Evolutionary conservation across 2,329 filamentous ascomycete genomes (phyloP), one percentile per base, ranked within the genome.

Genomic region (Colletotrichum caudatum): DNA sequence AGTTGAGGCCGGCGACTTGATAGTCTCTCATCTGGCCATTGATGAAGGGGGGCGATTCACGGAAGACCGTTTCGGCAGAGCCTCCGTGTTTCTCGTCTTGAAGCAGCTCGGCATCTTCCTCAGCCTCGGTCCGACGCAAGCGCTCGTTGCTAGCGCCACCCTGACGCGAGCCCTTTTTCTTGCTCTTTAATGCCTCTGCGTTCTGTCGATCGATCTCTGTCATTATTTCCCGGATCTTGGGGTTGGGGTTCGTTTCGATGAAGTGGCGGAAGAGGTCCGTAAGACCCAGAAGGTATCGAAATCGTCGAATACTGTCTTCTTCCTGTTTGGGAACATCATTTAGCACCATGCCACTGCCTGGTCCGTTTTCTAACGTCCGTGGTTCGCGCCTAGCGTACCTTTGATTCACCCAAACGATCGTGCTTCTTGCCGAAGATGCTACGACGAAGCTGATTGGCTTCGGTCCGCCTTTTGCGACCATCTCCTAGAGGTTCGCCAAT

Each of bases 211-310:
- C 96, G 78, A 98, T 98, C 82, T 98, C 94, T 62, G 89, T 88
- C 88, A 98, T 96, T 76, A 98, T 94, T 70, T 97, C 93, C 77
- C 95, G 93, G 78, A 98, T 96, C 77, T 93, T 94, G 20, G 96
- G 95, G 78, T 99, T 95, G 6, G 95, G 95, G 79, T 98, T 99
- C 11, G 94, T 94, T 79, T 98, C 95, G 83, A 99, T 99, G 82
- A 99, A 99, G 83, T 99, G 96, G 75, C 97, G 94, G 85, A 99
- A 99, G 26, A 99, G 87, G 78, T 99, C 96, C 20, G 96, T 99
- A 64, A 99, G 86, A 35, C 97, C 97, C 18, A 99, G 89, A 1
- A 99, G 89, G 80, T 99, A 99, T 74, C 94, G 92, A 81, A 99
- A 99, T 80, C 96, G 89, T 76, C 95, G 91, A 78, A 98, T 94